Base-by-base conservation (phyloP, 345 rosid genomes). In the Sonneratia caseolaris region DNA sequence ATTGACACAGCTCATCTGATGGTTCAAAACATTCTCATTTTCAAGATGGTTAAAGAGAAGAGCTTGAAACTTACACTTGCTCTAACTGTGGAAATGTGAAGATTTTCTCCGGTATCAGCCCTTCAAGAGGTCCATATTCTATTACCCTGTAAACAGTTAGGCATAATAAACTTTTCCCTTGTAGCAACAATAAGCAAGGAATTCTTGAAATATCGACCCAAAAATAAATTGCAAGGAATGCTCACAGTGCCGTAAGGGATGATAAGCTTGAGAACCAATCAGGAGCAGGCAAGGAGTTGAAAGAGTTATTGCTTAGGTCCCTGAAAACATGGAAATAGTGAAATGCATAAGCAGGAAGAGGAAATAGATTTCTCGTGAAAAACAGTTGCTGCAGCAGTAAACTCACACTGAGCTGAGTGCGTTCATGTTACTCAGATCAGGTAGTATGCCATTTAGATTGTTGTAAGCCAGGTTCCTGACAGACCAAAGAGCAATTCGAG, bases 281-380 rank as follows among this genome's bases (percentile, higher is more conserved):
- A 55, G 99, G 99, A 83, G 89, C 82, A 32, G 81, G 82, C 66
- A 93, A 73, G 48, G 86, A 83, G 59, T 79, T 79, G 80, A 95
- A 95, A 38, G 87, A 83, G 77, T 92, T 90, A 78, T 84, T 90
- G 82, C 99, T 95, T 22, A 95, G 90, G 71, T 95, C 97, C 83
- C 99, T 95, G 90, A 27, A 27, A 66, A 67, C 72, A 38, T 71
- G 37, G 27, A 57, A 9, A 36, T 21, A 59, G 51, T 67, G 40
- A 16, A 27, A 53, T 22, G 48, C 40, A 35, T 66, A 27, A 62
- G 61, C 43, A 42, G 61, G 38, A 11, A 14, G 45, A 36, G 38
- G 55, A 18, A 35, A 79, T 37, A 40, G 57, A 61, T 72, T 15
- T 71, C 64, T 57, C 65, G 0, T 32, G 62, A 70, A 35, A 48